Evolutionary conservation across 108 stramenopile genomes (phyloP), one percentile per base, ranked within the genome.

Genomic region (Thalassiosira profunda): DNA sequence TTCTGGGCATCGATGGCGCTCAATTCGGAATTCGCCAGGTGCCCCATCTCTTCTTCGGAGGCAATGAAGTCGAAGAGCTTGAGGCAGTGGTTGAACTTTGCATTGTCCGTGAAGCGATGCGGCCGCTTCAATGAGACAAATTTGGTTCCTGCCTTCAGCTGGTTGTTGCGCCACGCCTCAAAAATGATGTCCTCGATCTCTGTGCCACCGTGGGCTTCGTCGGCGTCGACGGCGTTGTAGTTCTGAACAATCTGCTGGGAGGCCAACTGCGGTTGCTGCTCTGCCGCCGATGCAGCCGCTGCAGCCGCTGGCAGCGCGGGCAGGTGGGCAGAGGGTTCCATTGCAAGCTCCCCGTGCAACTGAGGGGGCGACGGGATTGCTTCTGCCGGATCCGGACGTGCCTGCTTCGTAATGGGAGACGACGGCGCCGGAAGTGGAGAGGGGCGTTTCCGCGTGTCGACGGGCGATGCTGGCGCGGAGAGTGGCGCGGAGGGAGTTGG

Each of bases 61-160:
- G 23, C 44, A 3, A 7, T 21, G 4, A 21, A 18, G 3, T 45
- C 23, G 44, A 45, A 45, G 7, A 45, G 44, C 7, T 54, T 5
- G 5, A 54, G 4, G 9, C 52, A 54, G 21, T 54, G 21, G 7
- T 54, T 23, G 11, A 30, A 54, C 52, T 54, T 54, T 3, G 4
- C 11, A 3, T 54, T 54, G 4, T 54, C 52, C 9, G 52, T 54
- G 9, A 54, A 54, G 15, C 52, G 24, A 30, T 3, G 5, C 4
- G 52, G 52, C 52, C 52, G 25, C 52, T 54, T 30, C 52, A 54
- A 3, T 3, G 28, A 21, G 9, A 23, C 21, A 54, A 54, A 54
- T 15, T 3, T 3, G n/a, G 17, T 29, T 17, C 30, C 28, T 9
- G 28, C 28, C 52, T 29, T 24, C 25, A 24, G 15, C 4, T 23